phyloP scores from a whole-genome alignment of 1,284 basidiomycete species.

The Sparassis latifolia region DNA sequence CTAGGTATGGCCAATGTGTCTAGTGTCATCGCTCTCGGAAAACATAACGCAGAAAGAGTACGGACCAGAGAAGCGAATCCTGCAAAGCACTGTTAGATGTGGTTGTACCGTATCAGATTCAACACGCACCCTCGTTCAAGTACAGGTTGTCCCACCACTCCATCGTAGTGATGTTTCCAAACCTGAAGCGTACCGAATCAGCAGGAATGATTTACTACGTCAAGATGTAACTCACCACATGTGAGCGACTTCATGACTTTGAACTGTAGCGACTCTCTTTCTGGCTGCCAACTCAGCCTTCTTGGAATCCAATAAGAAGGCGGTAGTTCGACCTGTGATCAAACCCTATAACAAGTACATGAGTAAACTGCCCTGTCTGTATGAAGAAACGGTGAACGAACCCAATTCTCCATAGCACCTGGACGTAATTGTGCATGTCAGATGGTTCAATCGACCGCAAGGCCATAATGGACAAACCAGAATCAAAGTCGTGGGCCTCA shows the following conservation, averaged over 20 bases:
- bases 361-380: neutral
- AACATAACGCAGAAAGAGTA: neutral
- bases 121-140: constrained; percentile 63
- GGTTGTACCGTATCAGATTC: constrained; percentile 12
- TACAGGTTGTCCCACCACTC: constrained; percentile 92
- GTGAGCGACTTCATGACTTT: constrained; percentile 81
- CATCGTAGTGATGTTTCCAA: constrained; percentile 90
- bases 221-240: constrained; percentile 57
- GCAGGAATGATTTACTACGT: neutral
- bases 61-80: constrained; percentile 80
- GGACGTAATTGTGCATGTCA: neutral
- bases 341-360: constrained; percentile 47
- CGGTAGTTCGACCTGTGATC: constrained; percentile 85
- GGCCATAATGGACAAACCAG: constrained; percentile 35
- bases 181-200: constrained; percentile 36
- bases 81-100: constrained; percentile 22
- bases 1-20: constrained; percentile 26
- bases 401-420: constrained; percentile 95
- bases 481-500: constrained; percentile 82
- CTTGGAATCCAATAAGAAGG: constrained; percentile 78
- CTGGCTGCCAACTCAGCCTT: constrained; percentile 72
- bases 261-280: constrained; percentile 74
- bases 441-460: neutral
- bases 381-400: constrained; percentile 11
- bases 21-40: neutral